Evolutionary conservation across 1,284 basidiomycete species (phyloP).

Genomic region (Trichosporon ovoides): DNA sequence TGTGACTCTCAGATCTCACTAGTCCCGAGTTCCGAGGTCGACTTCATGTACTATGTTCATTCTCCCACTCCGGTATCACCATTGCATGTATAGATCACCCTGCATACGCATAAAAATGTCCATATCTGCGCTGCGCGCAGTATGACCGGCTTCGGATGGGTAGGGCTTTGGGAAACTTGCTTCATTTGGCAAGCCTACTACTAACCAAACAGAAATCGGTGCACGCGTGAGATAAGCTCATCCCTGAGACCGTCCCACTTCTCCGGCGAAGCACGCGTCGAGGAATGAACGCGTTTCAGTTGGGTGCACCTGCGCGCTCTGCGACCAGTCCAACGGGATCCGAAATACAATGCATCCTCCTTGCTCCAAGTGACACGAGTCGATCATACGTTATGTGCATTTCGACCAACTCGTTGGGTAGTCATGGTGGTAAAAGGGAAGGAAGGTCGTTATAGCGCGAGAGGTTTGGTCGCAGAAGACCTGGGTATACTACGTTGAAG

Average conservation of each 20-base stretch:
- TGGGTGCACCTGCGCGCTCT: background rate
- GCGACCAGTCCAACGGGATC: background rate
- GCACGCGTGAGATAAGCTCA: too few relatives aligned
- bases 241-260: too few relatives aligned
- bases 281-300: background rate
- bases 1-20: too few relatives aligned
- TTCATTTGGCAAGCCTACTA: too few relatives aligned
- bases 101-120: background rate
- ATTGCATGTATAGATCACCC: background rate
- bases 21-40: background rate
- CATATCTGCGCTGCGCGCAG: too few relatives aligned
- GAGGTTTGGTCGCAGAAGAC: constrained; percentile 19
- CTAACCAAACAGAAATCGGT: too few relatives aligned
- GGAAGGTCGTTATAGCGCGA: constrained; percentile 21
- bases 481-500: constrained; percentile 18
- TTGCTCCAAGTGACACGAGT: background rate
- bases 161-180: too few relatives aligned
- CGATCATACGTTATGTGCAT: constrained; percentile 25
- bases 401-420: constrained; percentile 21
- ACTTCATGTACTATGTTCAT: background rate
- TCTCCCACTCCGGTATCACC: background rate
- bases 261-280: too few relatives aligned
- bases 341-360: background rate
- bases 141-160: too few relatives aligned
- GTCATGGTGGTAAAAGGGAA: constrained; percentile 20